Conservation (phyloP, 495 filamentous ascomycete genomes). For the Aeminium ludgeri region DNA sequence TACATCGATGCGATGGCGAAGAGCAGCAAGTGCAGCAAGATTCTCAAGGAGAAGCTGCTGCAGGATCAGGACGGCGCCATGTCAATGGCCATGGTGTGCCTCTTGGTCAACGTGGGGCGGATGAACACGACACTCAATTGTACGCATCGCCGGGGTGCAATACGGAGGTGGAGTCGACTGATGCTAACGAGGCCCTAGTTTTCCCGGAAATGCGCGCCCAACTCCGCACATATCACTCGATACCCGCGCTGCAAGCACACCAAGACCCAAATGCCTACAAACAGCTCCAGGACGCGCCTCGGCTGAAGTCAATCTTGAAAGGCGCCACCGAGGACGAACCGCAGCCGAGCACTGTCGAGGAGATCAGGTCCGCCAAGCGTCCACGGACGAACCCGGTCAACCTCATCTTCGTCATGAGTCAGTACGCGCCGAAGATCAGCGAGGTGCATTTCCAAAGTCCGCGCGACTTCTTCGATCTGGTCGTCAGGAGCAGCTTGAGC, state of each 20-base stretch:
- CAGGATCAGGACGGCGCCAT: slow-evolving; percentile 81
- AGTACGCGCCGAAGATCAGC: slow-evolving; percentile 78
- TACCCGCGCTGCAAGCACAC: slow-evolving; percentile 84
- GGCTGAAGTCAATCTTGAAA: slow-evolving; percentile 93
- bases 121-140: slow-evolving; percentile 99
- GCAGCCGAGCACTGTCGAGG: slow-evolving; percentile 72
- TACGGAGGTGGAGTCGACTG: not conserved
- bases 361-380: slow-evolving; percentile 46
- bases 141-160: slow-evolving; percentile 28
- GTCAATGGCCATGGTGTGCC: slow-evolving; percentile 97
- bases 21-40: slow-evolving; percentile 98
- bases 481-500: slow-evolving; percentile 74
- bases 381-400: slow-evolving; percentile 96
- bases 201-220: slow-evolving; percentile 99
- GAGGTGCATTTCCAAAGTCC: slow-evolving; percentile 77
- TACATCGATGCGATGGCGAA: slow-evolving; percentile 97
- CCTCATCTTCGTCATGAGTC: slow-evolving; percentile 84
- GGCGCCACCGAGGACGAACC: slow-evolving; percentile 86
- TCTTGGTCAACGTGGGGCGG: slow-evolving; percentile 88
- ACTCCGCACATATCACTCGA: slow-evolving; percentile 92
- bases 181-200: slow-evolving; percentile 38
- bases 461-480: slow-evolving; percentile 86
- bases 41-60: slow-evolving; percentile 89
- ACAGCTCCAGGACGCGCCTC: slow-evolving; percentile 89
- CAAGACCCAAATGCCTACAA: slow-evolving; percentile 95